These are phyloP conservation scores for Pleurozium schreberi DNA, from an alignment of 225 moss, liverwort and hornwort species.

Conservation along the genomic window DNA sequence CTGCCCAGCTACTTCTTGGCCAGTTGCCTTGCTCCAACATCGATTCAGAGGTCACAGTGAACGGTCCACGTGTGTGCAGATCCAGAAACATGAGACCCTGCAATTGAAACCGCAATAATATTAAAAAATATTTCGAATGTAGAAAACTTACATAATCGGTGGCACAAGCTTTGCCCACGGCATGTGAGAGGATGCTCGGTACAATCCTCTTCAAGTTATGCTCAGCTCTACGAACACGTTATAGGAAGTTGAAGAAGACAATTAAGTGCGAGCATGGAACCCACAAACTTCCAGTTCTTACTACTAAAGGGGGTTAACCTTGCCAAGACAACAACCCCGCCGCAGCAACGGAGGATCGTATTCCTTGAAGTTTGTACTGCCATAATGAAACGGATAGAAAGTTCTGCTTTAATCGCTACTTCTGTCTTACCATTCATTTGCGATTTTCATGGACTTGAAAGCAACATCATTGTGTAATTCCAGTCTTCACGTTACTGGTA, in stretches of 20 bases:
- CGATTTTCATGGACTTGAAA: not conserved
- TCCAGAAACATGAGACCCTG: constrained; percentile 59
- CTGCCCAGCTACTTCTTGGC: constrained; percentile 61
- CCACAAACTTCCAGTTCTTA: not conserved
- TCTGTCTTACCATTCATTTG: not conserved
- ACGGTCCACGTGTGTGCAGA: constrained; percentile 34
- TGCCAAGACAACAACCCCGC: constrained; percentile 7
- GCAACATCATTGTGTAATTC: not conserved
- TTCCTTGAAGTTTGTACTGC: constrained; percentile 8
- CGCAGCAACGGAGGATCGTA: not conserved
- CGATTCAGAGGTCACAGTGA: constrained; percentile 26
- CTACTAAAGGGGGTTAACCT: not conserved
- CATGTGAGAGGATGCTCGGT: not conserved
- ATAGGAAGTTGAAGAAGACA: constrained; percentile 1
- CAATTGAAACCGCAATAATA: not conserved
- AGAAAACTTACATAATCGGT: not conserved
- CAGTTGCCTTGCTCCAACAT: constrained; percentile 40
- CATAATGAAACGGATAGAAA: not conserved
- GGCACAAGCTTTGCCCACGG: not conserved
- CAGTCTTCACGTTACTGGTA: not conserved
- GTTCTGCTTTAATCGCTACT: not conserved
- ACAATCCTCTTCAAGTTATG: not conserved
- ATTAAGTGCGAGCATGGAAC: not conserved
- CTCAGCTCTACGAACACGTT: not conserved
- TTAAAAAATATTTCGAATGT: not conserved